Conservation (phyloP, 1,284 basidiomycete genomes). For the Anthracocystis walkeri region DNA sequence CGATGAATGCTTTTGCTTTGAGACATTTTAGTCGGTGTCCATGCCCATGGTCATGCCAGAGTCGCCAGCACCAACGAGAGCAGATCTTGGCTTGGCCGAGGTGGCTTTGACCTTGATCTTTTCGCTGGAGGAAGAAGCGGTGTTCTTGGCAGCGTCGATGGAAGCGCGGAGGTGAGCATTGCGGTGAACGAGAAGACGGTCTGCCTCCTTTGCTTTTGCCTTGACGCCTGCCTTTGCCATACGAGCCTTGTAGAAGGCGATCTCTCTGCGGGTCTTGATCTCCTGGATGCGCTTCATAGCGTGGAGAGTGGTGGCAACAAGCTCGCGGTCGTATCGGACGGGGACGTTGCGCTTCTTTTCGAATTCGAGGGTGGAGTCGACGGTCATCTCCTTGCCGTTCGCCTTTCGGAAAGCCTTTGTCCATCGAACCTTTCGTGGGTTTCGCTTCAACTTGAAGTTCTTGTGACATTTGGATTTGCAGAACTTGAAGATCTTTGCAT, state of each 20-base stretch:
- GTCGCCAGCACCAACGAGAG: slow-evolving; percentile 52
- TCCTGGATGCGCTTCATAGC: slow-evolving; percentile 96
- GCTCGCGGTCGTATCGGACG: slow-evolving; percentile 94
- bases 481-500: slow-evolving; percentile 66
- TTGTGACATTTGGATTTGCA: slow-evolving; percentile 70
- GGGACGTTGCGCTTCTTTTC: slow-evolving; percentile 99
- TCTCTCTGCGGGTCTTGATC: slow-evolving; percentile 90
- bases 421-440: slow-evolving; percentile 98
- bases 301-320: slow-evolving; percentile 92
- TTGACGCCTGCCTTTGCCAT: slow-evolving; percentile 65
- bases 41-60: slow-evolving; percentile 59
- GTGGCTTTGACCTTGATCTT: slow-evolving; percentile 57
- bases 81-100: slow-evolving; percentile 51
- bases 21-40: slow-evolving; percentile 43
- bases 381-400: slow-evolving; percentile 99
- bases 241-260: slow-evolving; percentile 80
- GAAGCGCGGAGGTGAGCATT: slow-evolving; percentile 62
- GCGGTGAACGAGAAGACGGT: slow-evolving; percentile 64
- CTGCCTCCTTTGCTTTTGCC: slow-evolving; percentile 57
- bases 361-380: slow-evolving; percentile 98
- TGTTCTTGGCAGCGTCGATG: slow-evolving; percentile 41
- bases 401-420: slow-evolving; percentile 99
- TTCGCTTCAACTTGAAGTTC: slow-evolving; percentile 92
- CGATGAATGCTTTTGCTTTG: no score
- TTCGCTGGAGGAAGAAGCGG: slow-evolving; percentile 41